phyloP scores from a whole-genome alignment of 2,329 filamentous ascomycete genomes.

The Fusarium beomiforme region DNA sequence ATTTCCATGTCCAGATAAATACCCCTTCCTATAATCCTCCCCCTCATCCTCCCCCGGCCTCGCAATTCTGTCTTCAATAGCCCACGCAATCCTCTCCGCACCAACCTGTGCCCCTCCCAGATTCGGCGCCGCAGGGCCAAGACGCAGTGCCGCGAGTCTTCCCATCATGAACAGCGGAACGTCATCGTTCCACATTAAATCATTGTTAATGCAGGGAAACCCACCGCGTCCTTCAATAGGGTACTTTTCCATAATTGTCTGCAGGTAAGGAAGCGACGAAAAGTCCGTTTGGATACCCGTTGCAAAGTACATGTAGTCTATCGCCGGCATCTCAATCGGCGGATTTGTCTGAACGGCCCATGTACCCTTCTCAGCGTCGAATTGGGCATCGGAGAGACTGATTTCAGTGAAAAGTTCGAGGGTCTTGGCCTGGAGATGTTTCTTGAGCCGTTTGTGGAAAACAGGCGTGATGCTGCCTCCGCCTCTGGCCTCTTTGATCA shows the following conservation, averaged over 20 bases:
- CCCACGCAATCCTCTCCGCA: constrained; percentile 79
- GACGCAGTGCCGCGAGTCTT: constrained; percentile 70
- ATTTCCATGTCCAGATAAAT: constrained; percentile 50
- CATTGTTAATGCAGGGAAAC: constrained; percentile 77
- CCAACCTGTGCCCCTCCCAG: constrained; percentile 77
- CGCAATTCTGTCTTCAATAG: constrained; percentile 65
- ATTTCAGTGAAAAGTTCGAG: constrained; percentile 69
- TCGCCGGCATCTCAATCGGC: constrained; percentile 61
- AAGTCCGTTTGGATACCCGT: constrained; percentile 77
- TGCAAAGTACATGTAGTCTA: constrained; percentile 79
- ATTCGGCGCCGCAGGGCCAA: constrained; percentile 79
- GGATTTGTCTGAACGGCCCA: constrained; percentile 64
- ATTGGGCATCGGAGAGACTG: constrained; percentile 60
- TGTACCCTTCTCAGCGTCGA: constrained; percentile 51
- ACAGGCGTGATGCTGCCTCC: constrained; percentile 81
- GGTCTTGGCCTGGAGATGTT: constrained; percentile 62
- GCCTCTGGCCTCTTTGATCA: constrained; percentile 72
- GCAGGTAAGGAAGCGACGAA: constrained; percentile 66
- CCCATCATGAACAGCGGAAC: constrained; percentile 79
- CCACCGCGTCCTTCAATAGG: constrained; percentile 72
- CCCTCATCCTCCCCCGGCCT: constrained; percentile 30
- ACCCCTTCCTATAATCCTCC: constrained; percentile 34
- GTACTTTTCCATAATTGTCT: constrained; percentile 65
- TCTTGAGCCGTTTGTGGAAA: constrained; percentile 73
- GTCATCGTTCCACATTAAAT: constrained; percentile 78